phyloP scores from a whole-genome alignment of 495 filamentous ascomycete genomes.

The Friedmanniomyces endolithicus region DNA sequence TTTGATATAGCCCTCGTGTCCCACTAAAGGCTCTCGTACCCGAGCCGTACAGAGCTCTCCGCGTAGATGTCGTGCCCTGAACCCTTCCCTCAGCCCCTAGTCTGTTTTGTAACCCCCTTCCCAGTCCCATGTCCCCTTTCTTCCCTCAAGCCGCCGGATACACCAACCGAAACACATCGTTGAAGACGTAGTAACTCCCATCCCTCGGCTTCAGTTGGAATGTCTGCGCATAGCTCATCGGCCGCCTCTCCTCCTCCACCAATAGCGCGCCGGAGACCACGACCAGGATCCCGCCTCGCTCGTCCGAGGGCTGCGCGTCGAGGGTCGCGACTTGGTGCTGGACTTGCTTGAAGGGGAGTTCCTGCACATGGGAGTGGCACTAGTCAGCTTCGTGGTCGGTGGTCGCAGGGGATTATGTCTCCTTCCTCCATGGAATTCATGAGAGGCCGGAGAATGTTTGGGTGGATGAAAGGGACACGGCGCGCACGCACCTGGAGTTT shows the following conservation, averaged over 20 bases:
- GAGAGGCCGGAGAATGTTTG: too few species aligned
- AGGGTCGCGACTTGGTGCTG: conserved; percentile 53
- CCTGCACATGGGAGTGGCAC: conserved; percentile 32
- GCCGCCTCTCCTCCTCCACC: conserved; percentile 69
- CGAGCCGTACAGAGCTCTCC: not conserved
- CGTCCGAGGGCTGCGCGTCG: conserved; percentile 60
- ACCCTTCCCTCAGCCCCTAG: too few species aligned
- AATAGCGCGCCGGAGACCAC: conserved; percentile 71
- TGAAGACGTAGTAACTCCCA: conserved; percentile 71
- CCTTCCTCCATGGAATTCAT: too few species aligned
- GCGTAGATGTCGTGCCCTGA: too few species aligned
- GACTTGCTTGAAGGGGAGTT: conserved; percentile 68
- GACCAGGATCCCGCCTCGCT: conserved; percentile 57
- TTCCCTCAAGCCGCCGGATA: conserved; percentile 38
- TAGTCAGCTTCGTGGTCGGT: not conserved
- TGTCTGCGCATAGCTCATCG: conserved; percentile 73
- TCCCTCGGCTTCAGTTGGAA: conserved; percentile 66
- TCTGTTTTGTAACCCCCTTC: too few species aligned
- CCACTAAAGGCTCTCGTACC: not conserved
- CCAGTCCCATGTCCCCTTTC: not conserved
- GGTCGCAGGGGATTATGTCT: not conserved
- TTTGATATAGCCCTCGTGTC: not conserved
- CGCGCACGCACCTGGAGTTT: conserved; percentile 69
- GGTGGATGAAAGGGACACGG: too few species aligned
- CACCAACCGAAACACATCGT: conserved; percentile 83